Conservation (phyloP, 768 basidiomycete species). For the Rhodosporidiobolus odoratus region DNA sequence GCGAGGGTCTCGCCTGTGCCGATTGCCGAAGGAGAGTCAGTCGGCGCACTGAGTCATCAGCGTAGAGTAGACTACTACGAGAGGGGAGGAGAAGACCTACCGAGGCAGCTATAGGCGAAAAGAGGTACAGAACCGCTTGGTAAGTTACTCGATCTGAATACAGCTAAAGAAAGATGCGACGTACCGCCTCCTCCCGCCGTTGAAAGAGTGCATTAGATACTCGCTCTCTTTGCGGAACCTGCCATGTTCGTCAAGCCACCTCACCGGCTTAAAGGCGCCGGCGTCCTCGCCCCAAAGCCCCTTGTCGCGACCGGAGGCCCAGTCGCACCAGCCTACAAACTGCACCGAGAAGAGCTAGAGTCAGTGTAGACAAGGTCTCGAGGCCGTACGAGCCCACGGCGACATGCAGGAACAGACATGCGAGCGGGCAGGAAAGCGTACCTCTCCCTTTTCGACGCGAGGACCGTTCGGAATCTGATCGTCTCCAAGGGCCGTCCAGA, state of each 20-base stretch:
- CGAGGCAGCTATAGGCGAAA: not conserved
- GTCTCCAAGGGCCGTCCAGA: not conserved
- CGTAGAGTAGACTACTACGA: no score
- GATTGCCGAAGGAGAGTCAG: not conserved
- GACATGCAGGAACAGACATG: not conserved
- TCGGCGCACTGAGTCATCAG: no score
- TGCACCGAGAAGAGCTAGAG: not conserved
- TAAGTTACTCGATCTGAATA: not conserved
- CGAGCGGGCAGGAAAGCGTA: not conserved
- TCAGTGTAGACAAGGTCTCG: not conserved
- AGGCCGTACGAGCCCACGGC: no score
- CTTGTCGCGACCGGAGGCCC: not conserved
- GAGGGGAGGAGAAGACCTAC: not conserved
- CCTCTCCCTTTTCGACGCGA: constrained; percentile 14
- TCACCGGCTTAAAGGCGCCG: constrained; percentile 1
- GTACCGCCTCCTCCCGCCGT: constrained; percentile 10
- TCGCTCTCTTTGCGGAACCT: constrained; percentile 11
- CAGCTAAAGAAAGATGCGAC: not conserved
- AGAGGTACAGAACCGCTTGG: not conserved
- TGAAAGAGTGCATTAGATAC: constrained; percentile 4
- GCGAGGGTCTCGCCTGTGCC: constrained; percentile 22
- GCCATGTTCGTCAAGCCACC: constrained; percentile 15
- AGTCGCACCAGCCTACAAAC: constrained; percentile 11
- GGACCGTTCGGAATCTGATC: constrained; percentile 26
- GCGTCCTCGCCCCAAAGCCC: constrained; percentile 12